Evolutionary conservation across 495 filamentous ascomycete genomes (phyloP), one percentile per base, ranked within the genome.

Genomic region (Apodospora peruviana): DNA sequence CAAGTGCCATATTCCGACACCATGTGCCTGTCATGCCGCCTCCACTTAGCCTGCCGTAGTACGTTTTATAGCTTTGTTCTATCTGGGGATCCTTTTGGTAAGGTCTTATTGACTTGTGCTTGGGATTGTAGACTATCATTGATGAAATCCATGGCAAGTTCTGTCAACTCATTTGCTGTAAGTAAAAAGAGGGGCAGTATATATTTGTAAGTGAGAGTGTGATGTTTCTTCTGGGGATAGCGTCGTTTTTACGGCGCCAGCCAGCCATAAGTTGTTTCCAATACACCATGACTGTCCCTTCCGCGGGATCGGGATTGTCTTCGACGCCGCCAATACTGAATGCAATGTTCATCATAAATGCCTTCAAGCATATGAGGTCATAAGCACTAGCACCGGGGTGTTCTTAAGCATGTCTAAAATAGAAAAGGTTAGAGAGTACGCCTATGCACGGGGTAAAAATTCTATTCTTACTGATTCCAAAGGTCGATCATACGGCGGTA

Each of bases 281-380:
- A 36, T 40, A 48, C 20, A 40, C 45, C 36, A 48, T 40, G 16
- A 48, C n/a, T 2, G 34, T 48, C 8, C 19, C 19, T 40, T 39
- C 25, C 18, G 45, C 34, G 29, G 44, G 44, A 19, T 47, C 45
- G 18, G 35, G 45, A n/a, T 48, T 19, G 11, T 49, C 23, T 40
- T 48, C 45, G 5, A 40, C 23, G 7, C 23, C 14, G 32, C 46
- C 40, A 44, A 50, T 44, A 27, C 19, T 29, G 24, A 50, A 50
- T 44, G 34, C 34, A 29, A 50, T 50, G 42, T 50, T 25, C 27
- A 34, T 50, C 23, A 50, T 39, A 44, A 50, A n/a, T 38, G 41
- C 40, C 21, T 52, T 52, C 18, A 46, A 40, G 29, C 14, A 39
- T 19, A 35, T 52, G 20, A 52, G 36, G 43, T 52, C 12, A n/a